Base-by-base conservation (phyloP, 2,329 filamentous ascomycete species). In the Colletotrichum limetticola region DNA sequence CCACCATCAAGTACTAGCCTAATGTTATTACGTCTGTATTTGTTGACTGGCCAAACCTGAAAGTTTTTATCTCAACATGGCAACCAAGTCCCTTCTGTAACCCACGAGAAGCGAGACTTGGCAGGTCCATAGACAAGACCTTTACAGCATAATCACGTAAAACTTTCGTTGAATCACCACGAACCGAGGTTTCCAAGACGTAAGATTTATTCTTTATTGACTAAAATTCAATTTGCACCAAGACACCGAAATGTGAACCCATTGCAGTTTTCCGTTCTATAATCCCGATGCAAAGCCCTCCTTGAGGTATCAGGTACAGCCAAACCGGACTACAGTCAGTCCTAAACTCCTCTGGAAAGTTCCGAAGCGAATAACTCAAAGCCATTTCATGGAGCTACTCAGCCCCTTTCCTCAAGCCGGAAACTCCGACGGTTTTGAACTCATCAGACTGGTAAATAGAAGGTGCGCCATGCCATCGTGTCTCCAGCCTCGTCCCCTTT, bases 1-100 rank as follows among this genome's bases (percentile, higher is more conserved):
- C 53, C 46, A 26, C 56, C 55, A 56, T 16, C 61, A 32, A 61
- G 52, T n/a, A 56, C 11, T 71, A 61, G 55, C 67, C 61, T 61
- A 61, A 71, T 71, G 65, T 61, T 66, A 66, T 66, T 71, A 61
- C 56, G 24, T 66, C 60, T 57, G 60, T 52, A 26, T 37, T 46
- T 46, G 60, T n/a, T 24, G 56, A 12, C 57, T 68, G 52, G 68
- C 28, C 57, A 37, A 37, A 49, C 26, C 14, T 32, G 19, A 63
- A 49, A 49, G 32, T 35, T n/a, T 3, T 37, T 16, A 35, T 19
- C 11, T 22, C 5, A 55, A 24, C n/a, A 26, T 28, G 9, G 19
- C 26, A 14, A 19, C 35, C 46, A 32, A 37, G 5, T 55, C 16
- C 22, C 19, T 42, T 22, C 37, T 22, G 8, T 16, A 26, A 32